A percentile compares a stretch with the other conserved stretches of the same genome.
Conservation (phyloP, 2,329 filamentous ascomycete genomes). For the Verticillium isaacii region DNA sequence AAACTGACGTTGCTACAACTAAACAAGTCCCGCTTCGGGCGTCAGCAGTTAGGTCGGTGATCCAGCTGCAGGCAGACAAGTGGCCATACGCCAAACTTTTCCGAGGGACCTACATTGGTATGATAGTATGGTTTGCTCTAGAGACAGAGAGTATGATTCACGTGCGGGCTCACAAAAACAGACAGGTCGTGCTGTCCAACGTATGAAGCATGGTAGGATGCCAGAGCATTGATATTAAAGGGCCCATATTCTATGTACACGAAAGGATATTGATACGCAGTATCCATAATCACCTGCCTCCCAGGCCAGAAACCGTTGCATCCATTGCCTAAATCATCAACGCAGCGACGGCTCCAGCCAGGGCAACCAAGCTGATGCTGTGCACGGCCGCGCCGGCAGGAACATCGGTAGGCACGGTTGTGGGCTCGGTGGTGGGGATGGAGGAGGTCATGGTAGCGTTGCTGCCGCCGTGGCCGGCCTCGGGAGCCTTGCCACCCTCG, state of each 20-base stretch:
- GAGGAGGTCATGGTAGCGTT: slow-evolving; percentile 12
- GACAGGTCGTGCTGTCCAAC: background rate
- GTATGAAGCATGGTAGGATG: no score
- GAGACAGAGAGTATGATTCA: no score
- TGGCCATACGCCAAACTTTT: no score
- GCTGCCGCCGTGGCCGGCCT: slow-evolving; percentile 7
- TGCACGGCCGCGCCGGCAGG: slow-evolving; percentile 18
- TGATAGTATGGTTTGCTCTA: no score
- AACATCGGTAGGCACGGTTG: slow-evolving; percentile 9
- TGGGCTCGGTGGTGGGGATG: slow-evolving; percentile 6
- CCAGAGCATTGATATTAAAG: background rate
- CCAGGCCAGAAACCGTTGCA: background rate
- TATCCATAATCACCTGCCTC: background rate
- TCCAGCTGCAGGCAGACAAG: no score
- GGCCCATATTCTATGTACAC: background rate
- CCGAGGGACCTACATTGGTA: no score
- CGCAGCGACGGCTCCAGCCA: slow-evolving; percentile 20
- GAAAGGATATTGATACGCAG: background rate
- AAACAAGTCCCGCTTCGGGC: no score
- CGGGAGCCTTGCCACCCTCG: slow-evolving; percentile 18
- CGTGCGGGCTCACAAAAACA: no score
- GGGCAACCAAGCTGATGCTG: slow-evolving; percentile 20
- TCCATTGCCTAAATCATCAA: slow-evolving; percentile 18
- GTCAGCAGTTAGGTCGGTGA: no score
- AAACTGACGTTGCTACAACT: no score